Percentiles rank a stretch among this genome's conserved stretches.
These are phyloP conservation scores for Inga laurina DNA, from an alignment of 306 rosid species.

Conservation along the genomic window DNA sequence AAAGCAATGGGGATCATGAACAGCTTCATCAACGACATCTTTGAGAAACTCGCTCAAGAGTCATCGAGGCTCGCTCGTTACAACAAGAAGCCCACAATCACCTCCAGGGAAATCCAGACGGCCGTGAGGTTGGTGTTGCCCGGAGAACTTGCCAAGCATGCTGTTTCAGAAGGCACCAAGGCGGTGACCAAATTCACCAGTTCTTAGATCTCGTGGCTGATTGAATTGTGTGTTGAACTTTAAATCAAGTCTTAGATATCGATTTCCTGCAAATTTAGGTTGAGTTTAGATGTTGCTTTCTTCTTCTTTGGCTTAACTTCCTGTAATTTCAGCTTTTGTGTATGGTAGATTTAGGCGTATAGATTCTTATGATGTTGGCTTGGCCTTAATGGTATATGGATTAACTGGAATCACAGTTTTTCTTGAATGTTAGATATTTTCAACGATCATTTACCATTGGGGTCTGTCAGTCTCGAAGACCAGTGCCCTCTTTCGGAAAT, in stretches of 20 bases:
- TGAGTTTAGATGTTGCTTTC: too few species aligned
- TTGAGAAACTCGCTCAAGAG: slow-evolving; percentile 80
- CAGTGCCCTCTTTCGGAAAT: too few species aligned
- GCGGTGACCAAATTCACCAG: slow-evolving; percentile 72
- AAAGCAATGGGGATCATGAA: slow-evolving; percentile 85
- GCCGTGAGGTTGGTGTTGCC: slow-evolving; percentile 75
- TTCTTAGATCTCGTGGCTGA: slow-evolving; percentile 25
- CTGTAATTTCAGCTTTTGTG: slow-evolving; percentile 30
- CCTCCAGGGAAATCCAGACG: slow-evolving; percentile 78
- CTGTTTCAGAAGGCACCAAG: slow-evolving; percentile 76
- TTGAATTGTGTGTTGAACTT: neutral
- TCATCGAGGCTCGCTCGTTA: slow-evolving; percentile 69
- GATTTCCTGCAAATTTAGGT: slow-evolving; percentile 4
- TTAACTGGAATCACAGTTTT: neutral
- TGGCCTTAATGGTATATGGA: neutral
- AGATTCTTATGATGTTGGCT: neutral
- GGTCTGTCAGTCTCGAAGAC: neutral
- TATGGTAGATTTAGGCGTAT: neutral
- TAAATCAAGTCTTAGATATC: neutral
- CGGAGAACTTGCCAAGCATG: slow-evolving; percentile 75
- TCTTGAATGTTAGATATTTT: neutral
- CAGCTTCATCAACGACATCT: slow-evolving; percentile 73
- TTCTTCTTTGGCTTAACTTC: neutral
- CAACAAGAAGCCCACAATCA: slow-evolving; percentile 77
- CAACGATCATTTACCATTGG: too few species aligned